Percentiles rank a stretch among this genome's conserved stretches.
phyloP scores from a whole-genome alignment of 306 rosid genomes.

The Rubus parviflorus region DNA sequence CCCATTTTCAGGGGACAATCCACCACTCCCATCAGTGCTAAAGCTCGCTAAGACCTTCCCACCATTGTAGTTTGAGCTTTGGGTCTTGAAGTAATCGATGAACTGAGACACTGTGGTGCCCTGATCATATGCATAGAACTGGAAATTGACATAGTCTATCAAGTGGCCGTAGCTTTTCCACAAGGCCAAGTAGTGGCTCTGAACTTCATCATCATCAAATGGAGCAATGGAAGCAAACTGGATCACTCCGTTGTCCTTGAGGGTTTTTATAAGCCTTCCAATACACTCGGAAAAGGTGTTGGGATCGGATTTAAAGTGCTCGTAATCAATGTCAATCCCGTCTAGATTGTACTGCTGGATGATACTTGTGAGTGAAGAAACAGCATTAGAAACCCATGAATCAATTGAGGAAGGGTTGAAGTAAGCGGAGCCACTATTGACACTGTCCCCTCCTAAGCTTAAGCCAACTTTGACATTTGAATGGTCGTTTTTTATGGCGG shows the following conservation, averaged over 20 bases:
- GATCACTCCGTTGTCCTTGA: conserved; percentile 52
- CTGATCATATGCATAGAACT: conserved; percentile 73
- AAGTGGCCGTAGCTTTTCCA: conserved; percentile 63
- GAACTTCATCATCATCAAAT: conserved; percentile 60
- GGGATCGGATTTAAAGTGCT: conserved; percentile 59
- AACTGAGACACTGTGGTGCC: conserved; percentile 61
- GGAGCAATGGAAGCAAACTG: conserved; percentile 79
- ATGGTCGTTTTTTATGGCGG: conserved; percentile 45
- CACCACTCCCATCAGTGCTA: conserved; percentile 58
- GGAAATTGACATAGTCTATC: conserved; percentile 82
- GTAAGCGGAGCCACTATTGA: conserved; percentile 19
- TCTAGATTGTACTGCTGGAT: conserved; percentile 58
- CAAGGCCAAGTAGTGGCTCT: conserved; percentile 58
- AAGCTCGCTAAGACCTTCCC: conserved; percentile 74
- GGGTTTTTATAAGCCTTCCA: conserved; percentile 50
- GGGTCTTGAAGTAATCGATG: conserved; percentile 50
- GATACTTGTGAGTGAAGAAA: conserved; percentile 64
- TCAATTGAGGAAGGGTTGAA: conserved; percentile 63
- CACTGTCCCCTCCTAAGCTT: conserved; percentile 74
- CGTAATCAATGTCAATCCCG: conserved; percentile 77
- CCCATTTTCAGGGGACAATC: conserved; percentile 53
- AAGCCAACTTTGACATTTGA: conserved; percentile 72
- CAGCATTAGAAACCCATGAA: conserved; percentile 82
- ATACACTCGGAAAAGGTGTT: conserved; percentile 63
- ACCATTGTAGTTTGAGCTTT: conserved; percentile 56